A percentile compares a stretch with the other conserved stretches of the same genome.
phyloP scores from a whole-genome alignment of 805 yeast genomes.

The Wickerhamomyces mucosus region DNA sequence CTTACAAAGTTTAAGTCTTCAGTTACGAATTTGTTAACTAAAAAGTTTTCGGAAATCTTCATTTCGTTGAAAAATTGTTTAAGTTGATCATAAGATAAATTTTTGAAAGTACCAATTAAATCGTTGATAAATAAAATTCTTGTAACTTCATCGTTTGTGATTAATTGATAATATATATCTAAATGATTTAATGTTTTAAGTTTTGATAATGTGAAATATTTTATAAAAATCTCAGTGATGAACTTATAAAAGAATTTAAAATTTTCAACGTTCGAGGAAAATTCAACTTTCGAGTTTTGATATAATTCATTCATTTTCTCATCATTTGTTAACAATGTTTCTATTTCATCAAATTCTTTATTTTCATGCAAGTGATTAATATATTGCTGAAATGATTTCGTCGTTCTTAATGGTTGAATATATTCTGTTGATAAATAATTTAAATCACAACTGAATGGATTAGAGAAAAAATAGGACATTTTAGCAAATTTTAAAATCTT shows the following conservation, averaged over 20 bases:
- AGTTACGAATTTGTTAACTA: not conserved
- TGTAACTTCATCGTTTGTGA: conserved; percentile 14
- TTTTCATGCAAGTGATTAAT: conserved; percentile 11
- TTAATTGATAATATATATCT: conserved; percentile 15
- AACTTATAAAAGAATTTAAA: conserved; percentile 13
- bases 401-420: conserved; percentile 20
- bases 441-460: conserved; percentile 8
- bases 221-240: conserved; percentile 9
- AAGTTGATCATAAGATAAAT: no score
- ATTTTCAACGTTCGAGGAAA: conserved; percentile 8
- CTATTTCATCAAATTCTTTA: conserved; percentile 4
- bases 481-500: conserved; percentile 16
- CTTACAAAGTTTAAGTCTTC: not conserved
- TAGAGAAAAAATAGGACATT: conserved; percentile 18
- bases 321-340: conserved; percentile 15
- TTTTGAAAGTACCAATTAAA: no score
- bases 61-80: no score
- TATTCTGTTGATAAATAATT: conserved; percentile 8
- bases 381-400: conserved; percentile 25
- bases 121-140: not conserved
- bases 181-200: conserved; percentile 5
- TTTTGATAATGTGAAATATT: not conserved
- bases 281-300: conserved; percentile 11
- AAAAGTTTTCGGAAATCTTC: not conserved
- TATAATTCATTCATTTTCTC: conserved; percentile 7